Evolutionary conservation across 1,139 yeast species (phyloP).

Genomic region (Nakaseomyces bracarensis): DNA sequence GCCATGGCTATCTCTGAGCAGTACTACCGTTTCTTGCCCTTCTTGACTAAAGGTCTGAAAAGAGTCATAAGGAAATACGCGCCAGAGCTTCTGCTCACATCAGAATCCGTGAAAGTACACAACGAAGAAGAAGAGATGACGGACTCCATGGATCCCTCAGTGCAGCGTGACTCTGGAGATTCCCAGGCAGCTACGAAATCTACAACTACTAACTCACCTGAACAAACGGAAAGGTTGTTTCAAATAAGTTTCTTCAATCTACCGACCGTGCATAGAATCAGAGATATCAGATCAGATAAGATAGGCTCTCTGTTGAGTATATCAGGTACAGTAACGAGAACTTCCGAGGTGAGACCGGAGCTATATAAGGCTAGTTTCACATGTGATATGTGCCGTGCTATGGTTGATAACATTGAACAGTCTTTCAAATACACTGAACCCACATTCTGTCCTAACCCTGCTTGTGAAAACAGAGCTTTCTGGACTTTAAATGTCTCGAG

Average conservation of each 20-base stretch:
- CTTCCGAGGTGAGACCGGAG: constrained; percentile 96
- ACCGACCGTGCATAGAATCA: constrained; percentile 73
- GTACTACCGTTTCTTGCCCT: constrained; percentile 87
- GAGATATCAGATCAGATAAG: constrained; percentile 84
- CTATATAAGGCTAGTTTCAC: constrained; percentile 78
- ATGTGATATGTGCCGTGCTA: constrained; percentile 81
- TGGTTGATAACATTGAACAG: constrained; percentile 87
- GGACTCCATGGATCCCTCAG: constrained; percentile 10
- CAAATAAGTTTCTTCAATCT: constrained; percentile 86
- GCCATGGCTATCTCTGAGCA: constrained; percentile 88
- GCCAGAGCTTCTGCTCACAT: constrained; percentile 45
- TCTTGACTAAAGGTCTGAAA: constrained; percentile 65
- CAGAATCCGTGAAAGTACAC: constrained; percentile 37
- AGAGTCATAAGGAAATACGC: constrained; percentile 66
- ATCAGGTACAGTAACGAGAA: constrained; percentile 93
- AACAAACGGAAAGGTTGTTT: constrained; percentile 58
- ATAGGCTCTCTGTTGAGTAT: constrained; percentile 81
- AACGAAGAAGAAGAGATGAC: constrained; percentile 30
- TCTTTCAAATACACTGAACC: constrained; percentile 93
- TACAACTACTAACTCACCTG: constrained; percentile 23
- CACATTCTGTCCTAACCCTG: constrained; percentile 76
- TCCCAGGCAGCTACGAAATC: constrained; percentile 22
- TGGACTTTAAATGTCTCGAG: constrained; percentile 81
- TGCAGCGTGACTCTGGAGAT: constrained; percentile 12
- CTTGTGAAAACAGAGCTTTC: constrained; percentile 77